Percentiles rank a stretch among this genome's conserved stretches.
phyloP scores from a whole-genome alignment of 192 early-diverging fungal species.

The Coemansia sp. region DNA sequence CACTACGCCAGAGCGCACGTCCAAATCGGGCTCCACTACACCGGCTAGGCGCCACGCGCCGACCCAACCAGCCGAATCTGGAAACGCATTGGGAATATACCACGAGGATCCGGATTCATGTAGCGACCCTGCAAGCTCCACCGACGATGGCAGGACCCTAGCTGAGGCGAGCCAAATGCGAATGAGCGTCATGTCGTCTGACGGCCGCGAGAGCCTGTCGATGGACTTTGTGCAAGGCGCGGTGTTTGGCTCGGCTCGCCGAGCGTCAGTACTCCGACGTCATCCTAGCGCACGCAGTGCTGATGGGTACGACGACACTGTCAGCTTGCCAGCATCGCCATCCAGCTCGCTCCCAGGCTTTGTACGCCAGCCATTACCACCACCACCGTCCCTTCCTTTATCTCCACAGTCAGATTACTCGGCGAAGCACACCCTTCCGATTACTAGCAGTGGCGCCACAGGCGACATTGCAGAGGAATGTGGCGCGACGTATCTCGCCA shows the following conservation, averaged over 20 bases:
- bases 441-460: neutral
- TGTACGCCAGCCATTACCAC: constrained; percentile 45
- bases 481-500: constrained; percentile 12
- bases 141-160: neutral
- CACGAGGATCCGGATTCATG: constrained; percentile 1
- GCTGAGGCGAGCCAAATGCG: constrained; percentile 21
- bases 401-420: neutral
- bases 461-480: neutral
- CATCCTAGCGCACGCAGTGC: constrained; percentile 33
- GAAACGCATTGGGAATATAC: constrained; percentile 34
- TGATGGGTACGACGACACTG: constrained; percentile 11
- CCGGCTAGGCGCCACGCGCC: constrained; percentile 23
- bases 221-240: constrained; percentile 56
- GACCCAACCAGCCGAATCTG: neutral
- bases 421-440: neutral
- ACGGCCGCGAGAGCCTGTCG: constrained; percentile 55
- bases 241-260: constrained; percentile 52
- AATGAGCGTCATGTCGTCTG: constrained; percentile 44
- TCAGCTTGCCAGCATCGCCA: constrained; percentile 11
- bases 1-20: constrained; percentile 3
- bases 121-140: neutral
- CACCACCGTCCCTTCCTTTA: constrained; percentile 26
- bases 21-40: constrained; percentile 10
- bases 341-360: constrained; percentile 32
- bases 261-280: constrained; percentile 42